Evolutionary conservation across 2,329 filamentous ascomycete genomes (phyloP), one percentile per base, ranked within the genome.

Genomic region (Pseudogymnoascus sp.): DNA sequence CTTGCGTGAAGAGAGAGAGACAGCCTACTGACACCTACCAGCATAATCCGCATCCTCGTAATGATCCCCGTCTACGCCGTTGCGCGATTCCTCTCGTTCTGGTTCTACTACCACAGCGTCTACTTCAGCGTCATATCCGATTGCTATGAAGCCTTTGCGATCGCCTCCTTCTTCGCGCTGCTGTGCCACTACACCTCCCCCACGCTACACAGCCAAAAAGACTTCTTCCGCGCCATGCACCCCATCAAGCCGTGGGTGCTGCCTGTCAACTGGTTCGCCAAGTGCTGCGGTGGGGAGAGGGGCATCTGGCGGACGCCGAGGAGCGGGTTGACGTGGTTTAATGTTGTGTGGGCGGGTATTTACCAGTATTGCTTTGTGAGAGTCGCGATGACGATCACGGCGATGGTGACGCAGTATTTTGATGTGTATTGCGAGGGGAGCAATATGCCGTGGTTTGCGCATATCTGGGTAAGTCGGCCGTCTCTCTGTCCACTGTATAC

Each of bases 311-410:
- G 90, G 68, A 88, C 82, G n/a, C 91, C 91, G 0, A 80, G 83
- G 68, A 95, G 88, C 74, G 91, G 91, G 1, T 77, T 96, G 73
- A 96, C 91, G 0, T 95, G 90, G 90, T 96, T 96, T 77, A 96
- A 96, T 73, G 86, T 93, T 65, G 81, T 93, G 69, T 95, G 89
- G 89, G 82, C 89, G 57, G 86, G 87, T 62, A 82, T 95, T 63
- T 96, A 93, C 75, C 91, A 96, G 71, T 96, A 95, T 77, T 92
- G 89, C 77, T 86, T 93, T 71, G 85, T 93, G 67, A 85, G 90
- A 54, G 87, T 93, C 16, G 76, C 87, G 70, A 91, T 92, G 82
- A 95, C 91, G 34, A 81, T 93, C 65, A 85, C 90, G 14, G 87
- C 91, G 0, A 88, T 95, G 18, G 76, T 89, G 37, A 85, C 89